These are phyloP conservation scores for Pythium sukuiense DNA, from an alignment of 352 stramenopile species.

Conservation along the genomic window DNA sequence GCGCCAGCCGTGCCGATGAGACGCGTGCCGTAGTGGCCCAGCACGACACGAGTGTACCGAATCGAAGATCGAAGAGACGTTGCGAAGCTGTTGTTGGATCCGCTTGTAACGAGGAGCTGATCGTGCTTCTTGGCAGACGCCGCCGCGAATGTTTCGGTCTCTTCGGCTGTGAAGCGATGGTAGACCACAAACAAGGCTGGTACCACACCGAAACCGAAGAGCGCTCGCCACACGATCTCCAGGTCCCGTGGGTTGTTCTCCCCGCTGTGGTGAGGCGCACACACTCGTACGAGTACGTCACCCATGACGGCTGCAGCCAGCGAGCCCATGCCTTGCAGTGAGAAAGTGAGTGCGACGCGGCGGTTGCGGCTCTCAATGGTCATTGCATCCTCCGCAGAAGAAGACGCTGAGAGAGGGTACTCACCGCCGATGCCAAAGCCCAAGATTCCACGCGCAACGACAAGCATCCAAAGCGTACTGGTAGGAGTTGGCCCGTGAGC, in stretches of 20 bases:
- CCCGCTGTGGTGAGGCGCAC: constrained; percentile 39
- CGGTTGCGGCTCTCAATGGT: constrained; percentile 45
- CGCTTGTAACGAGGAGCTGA: background rate
- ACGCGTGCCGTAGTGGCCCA: constrained; percentile 46
- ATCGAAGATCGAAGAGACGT: background rate
- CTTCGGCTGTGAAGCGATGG: constrained; percentile 58
- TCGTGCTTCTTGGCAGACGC: constrained; percentile 23
- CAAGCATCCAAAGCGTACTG: constrained; percentile 62
- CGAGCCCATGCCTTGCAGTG: constrained; percentile 56
- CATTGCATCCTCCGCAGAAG: constrained; percentile 58
- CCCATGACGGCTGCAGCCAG: constrained; percentile 57
- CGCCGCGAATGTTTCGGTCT: constrained; percentile 49
- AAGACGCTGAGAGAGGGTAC: constrained; percentile 49
- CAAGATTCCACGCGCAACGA: constrained; percentile 56
- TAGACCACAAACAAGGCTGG: constrained; percentile 65
- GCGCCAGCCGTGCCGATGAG: constrained; percentile 69
- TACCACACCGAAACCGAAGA: constrained; percentile 66
- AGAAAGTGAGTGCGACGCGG: constrained; percentile 58
- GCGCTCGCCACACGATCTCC: constrained; percentile 60
- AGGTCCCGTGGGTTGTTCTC: constrained; percentile 42
- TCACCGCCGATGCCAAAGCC: constrained; percentile 63
- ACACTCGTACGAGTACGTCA: constrained; percentile 55
- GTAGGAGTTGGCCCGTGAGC: constrained; percentile 43
- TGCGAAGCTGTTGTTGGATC: background rate
- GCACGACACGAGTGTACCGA: constrained; percentile 36